Conservation (phyloP, 805 yeast genomes). For the Kazachstania psychrophila region DNA sequence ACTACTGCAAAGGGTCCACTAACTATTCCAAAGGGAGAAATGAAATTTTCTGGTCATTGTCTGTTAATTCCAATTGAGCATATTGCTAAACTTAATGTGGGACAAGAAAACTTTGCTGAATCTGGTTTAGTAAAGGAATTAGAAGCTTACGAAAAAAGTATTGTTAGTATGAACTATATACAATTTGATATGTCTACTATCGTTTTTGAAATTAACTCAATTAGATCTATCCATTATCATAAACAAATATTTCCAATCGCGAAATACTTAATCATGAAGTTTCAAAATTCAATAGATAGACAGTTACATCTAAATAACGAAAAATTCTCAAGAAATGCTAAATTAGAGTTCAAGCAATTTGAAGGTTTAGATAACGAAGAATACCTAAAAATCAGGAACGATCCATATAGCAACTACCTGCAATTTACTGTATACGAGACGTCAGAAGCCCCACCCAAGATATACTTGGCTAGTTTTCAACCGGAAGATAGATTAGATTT, state of each 20-base stretch:
- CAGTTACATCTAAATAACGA: constrained; percentile 40
- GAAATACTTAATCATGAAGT: constrained; percentile 33
- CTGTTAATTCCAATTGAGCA: constrained; percentile 75
- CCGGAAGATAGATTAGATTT: constrained; percentile 46
- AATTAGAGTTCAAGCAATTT: constrained; percentile 35
- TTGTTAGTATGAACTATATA: constrained; percentile 40
- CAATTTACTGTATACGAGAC: constrained; percentile 32
- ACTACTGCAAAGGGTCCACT: constrained; percentile 85
- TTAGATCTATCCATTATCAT: constrained; percentile 63
- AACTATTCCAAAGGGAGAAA: constrained; percentile 40
- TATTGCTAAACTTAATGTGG: constrained; percentile 36
- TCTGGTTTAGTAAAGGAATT: constrained; percentile 36
- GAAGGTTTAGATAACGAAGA: constrained; percentile 17
- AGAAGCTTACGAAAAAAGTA: constrained; percentile 36
- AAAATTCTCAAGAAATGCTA: constrained; percentile 35
- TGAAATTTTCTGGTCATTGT: constrained; percentile 70
- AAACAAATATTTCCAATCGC: constrained; percentile 70
- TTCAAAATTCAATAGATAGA: constrained; percentile 39
- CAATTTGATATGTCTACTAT: constrained; percentile 42
- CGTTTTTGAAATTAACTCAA: constrained; percentile 60
- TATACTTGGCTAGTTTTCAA: constrained; percentile 27
- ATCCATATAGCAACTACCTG: constrained; percentile 26
- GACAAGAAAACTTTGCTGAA: constrained; percentile 12
- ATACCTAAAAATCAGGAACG: constrained; percentile 23
- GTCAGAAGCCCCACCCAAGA: constrained; percentile 21